Percentiles rank a stretch among this genome's conserved stretches.
Evolutionary conservation across 176 grass and related monocot species (phyloP).

Genomic region (Stipa capillata): DNA sequence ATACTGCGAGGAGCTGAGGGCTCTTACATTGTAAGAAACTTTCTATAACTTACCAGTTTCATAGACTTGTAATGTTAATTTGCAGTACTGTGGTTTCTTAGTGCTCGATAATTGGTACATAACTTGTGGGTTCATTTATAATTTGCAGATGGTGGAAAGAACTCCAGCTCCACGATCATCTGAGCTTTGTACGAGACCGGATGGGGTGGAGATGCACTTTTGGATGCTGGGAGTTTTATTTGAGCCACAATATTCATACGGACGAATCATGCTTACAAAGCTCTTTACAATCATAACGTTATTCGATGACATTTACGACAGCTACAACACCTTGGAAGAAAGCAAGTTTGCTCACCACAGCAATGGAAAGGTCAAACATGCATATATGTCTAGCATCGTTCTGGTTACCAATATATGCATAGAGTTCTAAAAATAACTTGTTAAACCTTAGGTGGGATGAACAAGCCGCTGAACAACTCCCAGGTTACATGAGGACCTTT

Average conservation of each 20-base stretch:
- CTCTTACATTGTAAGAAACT: slow-evolving; percentile 9
- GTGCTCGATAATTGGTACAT: neutral
- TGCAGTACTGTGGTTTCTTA: too few species aligned
- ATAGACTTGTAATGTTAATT: neutral
- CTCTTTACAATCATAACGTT: neutral
- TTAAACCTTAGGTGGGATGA: slow-evolving; percentile 16
- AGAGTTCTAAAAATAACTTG: too few species aligned
- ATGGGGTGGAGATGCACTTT: slow-evolving; percentile 26
- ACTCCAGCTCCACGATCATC: neutral
- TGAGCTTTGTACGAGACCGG: slow-evolving; percentile 1
- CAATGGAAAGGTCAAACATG: slow-evolving; percentile 30
- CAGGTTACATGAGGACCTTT: neutral
- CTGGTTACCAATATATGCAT: neutral
- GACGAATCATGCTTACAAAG: slow-evolving; percentile 19
- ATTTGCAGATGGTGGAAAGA: slow-evolving; percentile 41
- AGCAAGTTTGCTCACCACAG: slow-evolving; percentile 1
- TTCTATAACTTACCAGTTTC: neutral
- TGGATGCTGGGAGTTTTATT: slow-evolving; percentile 23
- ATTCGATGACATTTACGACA: slow-evolving; percentile 39
- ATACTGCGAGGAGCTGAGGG: slow-evolving; percentile 26
- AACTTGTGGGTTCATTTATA: too few species aligned
- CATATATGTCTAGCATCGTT: neutral
- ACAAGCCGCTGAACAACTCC: neutral
- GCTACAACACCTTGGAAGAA: slow-evolving; percentile 29
- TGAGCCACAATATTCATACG: slow-evolving; percentile 16